A percentile compares a stretch with the other conserved stretches of the same genome.
Evolutionary conservation across 169 alveolate species (phyloP).

Genomic region (Eimeria necatrix): DNA sequence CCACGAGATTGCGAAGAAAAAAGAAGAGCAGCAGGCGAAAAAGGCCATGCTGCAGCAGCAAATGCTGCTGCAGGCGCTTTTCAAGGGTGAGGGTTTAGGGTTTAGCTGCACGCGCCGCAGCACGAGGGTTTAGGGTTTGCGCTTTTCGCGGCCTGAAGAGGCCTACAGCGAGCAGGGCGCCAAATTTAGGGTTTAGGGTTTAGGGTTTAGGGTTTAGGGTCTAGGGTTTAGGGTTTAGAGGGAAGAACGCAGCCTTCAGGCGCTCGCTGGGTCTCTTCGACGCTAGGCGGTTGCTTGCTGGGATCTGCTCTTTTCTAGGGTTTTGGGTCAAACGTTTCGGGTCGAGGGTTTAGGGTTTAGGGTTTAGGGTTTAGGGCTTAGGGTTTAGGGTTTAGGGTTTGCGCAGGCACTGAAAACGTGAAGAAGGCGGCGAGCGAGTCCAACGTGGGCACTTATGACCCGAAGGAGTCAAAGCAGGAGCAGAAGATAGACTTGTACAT

Average conservation of each 20-base stretch:
- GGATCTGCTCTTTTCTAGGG: too few relatives aligned
- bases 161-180: too few relatives aligned
- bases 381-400: background rate
- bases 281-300: too few relatives aligned
- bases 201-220: too few relatives aligned
- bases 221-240: too few relatives aligned
- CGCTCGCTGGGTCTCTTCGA: too few relatives aligned
- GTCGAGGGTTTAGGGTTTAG: background rate
- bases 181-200: too few relatives aligned
- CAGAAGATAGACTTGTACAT: conserved; percentile 97
- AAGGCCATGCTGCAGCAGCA: conserved; percentile 95
- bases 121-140: background rate
- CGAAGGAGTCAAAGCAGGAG: conserved; percentile 81
- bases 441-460: conserved; percentile 71
- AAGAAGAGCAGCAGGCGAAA: conserved; percentile 96
- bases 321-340: background rate
- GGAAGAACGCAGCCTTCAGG: too few relatives aligned
- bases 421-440: conserved; percentile 87
- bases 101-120: background rate
- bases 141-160: too few relatives aligned
- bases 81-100: conserved; percentile 75
- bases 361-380: background rate
- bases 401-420: conserved; percentile 83
- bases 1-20: conserved; percentile 54
- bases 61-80: conserved; percentile 95